These are phyloP conservation scores for Karstenula rhodostoma DNA, from an alignment of 2,329 filamentous ascomycete genomes.

Conservation along the genomic window DNA sequence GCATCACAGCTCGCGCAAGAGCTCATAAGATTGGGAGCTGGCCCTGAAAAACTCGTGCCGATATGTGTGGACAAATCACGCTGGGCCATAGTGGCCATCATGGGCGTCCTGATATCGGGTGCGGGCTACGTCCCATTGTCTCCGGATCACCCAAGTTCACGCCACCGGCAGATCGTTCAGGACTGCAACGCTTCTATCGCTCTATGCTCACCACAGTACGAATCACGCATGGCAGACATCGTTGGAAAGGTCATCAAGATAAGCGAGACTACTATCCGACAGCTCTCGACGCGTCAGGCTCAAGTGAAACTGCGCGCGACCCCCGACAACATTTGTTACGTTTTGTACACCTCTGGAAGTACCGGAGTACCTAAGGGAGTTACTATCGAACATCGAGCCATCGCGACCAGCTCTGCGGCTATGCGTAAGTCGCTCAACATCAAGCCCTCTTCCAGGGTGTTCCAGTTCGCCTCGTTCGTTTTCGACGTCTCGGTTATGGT, in stretches of 20 bases:
- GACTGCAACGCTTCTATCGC: conserved; percentile 38
- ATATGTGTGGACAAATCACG: conserved; percentile 48
- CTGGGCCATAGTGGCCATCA: conserved; percentile 48
- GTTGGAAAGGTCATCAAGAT: conserved; percentile 31
- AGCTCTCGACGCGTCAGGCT: conserved; percentile 20
- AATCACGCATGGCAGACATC: conserved; percentile 25
- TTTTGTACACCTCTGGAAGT: conserved; percentile 45
- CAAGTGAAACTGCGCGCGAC: conserved; percentile 26
- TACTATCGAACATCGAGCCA: conserved; percentile 40
- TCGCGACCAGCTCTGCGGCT: conserved; percentile 38
- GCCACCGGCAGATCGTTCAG: conserved; percentile 38
- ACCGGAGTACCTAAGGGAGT: conserved; percentile 45
- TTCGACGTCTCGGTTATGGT: conserved; percentile 45
- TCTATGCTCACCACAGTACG: conserved; percentile 38
- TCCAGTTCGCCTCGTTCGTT: conserved; percentile 47
- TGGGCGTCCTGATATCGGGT: conserved; percentile 47
- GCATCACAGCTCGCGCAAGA: conserved; percentile 38
- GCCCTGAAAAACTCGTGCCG: conserved; percentile 43
- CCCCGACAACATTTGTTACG: conserved; percentile 35
- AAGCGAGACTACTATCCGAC: conserved; percentile 26
- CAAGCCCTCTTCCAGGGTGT: conserved; percentile 37
- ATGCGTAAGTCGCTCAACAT: conserved; percentile 41
- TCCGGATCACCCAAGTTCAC: conserved; percentile 35
- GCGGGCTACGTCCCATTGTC: conserved; percentile 43
- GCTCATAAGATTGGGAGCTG: conserved; percentile 41